A percentile compares a stretch with the other conserved stretches of the same genome.
Conservation (phyloP, 495 filamentous ascomycete species). For the Annulohypoxylon moriforme region DNA sequence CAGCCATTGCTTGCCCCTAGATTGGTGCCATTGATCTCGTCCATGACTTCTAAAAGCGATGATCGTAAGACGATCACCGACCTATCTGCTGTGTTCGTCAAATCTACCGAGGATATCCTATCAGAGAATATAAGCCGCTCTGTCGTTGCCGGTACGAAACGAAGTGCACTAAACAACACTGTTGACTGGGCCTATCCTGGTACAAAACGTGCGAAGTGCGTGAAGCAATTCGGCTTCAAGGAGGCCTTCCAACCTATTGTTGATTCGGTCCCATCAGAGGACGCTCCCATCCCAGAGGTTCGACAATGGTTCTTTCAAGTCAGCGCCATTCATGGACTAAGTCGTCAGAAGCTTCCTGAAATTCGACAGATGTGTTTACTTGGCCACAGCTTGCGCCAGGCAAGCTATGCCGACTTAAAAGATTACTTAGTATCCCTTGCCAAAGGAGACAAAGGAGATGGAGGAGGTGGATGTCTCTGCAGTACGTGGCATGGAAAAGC, state of each 20-base stretch:
- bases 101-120: background rate
- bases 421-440: constrained; percentile 1
- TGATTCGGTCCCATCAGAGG: constrained; percentile 3
- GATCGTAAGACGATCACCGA: background rate
- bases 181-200: background rate
- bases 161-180: background rate
- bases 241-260: background rate
- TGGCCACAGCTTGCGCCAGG: constrained; percentile 6
- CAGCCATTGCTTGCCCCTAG: background rate
- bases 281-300: background rate
- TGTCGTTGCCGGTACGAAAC: background rate
- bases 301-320: background rate
- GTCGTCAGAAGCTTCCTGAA: background rate
- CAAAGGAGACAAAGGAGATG: too few relatives aligned
- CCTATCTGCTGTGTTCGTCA: background rate
- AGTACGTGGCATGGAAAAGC: background rate
- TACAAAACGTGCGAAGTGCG: background rate
- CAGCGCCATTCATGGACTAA: background rate
- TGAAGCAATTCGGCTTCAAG: background rate
- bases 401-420: background rate
- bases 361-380: background rate
- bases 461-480: background rate
- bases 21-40: background rate
- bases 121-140: background rate
- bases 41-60: background rate